Conservation (phyloP, 768 basidiomycete genomes). For the Boletus huronensis region DNA sequence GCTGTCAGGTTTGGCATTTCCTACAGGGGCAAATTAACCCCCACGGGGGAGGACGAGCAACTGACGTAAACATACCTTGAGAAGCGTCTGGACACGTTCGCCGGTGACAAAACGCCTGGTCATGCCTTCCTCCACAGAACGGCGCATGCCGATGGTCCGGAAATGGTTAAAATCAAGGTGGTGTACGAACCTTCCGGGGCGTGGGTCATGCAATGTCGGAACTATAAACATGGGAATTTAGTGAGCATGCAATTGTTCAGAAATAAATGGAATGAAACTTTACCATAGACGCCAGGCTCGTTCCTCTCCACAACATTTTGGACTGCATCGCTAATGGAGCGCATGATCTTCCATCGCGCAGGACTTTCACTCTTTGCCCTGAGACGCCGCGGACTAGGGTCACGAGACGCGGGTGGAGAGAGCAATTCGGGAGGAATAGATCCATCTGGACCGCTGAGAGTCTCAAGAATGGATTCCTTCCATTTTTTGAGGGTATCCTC, state of each 20-base stretch:
- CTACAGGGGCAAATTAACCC: conserved; percentile 36
- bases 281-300: conserved; percentile 72
- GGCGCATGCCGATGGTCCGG: conserved; percentile 92
- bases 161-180: conserved; percentile 96
- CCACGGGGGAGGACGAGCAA: conserved; percentile 3
- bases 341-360: conserved; percentile 78
- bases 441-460: conserved; percentile 59
- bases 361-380: conserved; percentile 78
- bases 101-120: conserved; percentile 92
- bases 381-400: conserved; percentile 75
- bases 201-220: conserved; percentile 64
- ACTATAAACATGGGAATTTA: conserved; percentile 38
- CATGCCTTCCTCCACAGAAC: conserved; percentile 86
- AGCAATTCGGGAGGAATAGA: conserved; percentile 73
- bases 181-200: conserved; percentile 76
- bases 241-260: conserved; percentile 2
- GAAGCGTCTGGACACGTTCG: conserved; percentile 70
- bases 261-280: conserved; percentile 19
- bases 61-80: conserved; percentile 53
- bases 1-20: conserved; percentile 83
- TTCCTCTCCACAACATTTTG: conserved; percentile 62
- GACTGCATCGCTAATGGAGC: conserved; percentile 74
- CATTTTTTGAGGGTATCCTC: conserved; percentile 47
- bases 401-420: conserved; percentile 76
- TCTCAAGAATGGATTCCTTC: conserved; percentile 58